Conservation (phyloP, 208 protist genomes). For the Entamoeba dispar region DNA sequence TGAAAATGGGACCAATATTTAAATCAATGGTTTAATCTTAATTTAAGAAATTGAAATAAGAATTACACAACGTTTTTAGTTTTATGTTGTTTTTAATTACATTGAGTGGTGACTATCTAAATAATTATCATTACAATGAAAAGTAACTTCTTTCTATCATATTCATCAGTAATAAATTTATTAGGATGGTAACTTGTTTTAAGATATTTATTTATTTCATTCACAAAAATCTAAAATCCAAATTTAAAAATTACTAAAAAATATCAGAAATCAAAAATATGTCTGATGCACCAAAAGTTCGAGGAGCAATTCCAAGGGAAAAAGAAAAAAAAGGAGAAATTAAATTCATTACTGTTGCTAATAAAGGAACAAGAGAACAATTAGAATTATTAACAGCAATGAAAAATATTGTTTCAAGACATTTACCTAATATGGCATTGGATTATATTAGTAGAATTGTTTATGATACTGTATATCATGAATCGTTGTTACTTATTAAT, state of each 20-base stretch:
- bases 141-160: no score
- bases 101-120: no score
- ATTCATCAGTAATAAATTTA: no score
- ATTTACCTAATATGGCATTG: constrained; percentile 6
- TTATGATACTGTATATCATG: not conserved
- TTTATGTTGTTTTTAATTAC: no score
- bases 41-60: no score
- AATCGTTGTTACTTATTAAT: not conserved
- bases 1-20: not conserved
- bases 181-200: no score
- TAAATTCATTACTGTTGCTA: not conserved
- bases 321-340: not conserved
- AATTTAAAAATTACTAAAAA: no score
- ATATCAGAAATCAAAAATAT: not conserved
- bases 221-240: no score
- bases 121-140: no score
- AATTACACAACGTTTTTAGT: no score
- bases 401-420: not conserved
- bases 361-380: not conserved
- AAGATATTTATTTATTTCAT: no score
- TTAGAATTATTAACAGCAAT: not conserved
- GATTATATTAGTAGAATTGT: constrained; percentile 5
- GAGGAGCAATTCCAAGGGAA: not conserved
- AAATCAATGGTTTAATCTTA: not conserved
- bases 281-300: not conserved